Percentiles rank a stretch among this genome's conserved stretches.
Evolutionary conservation across 2,329 filamentous ascomycete genomes (phyloP).

Genomic region (Monosporascus sp.): DNA sequence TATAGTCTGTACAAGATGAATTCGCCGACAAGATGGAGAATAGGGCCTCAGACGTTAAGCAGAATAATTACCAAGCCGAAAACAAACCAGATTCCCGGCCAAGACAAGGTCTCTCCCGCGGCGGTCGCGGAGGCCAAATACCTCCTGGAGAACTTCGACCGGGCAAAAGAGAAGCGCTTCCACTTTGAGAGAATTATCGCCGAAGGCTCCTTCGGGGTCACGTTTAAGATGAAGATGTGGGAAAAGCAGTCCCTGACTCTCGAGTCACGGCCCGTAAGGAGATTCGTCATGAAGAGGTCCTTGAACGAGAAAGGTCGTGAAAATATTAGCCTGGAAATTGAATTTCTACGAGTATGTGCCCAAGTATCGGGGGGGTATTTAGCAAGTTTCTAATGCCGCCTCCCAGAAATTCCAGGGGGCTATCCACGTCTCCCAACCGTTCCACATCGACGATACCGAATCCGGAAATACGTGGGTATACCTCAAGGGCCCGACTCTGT

Average conservation of each 20-base stretch:
- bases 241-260: neutral
- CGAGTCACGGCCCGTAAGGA: neutral
- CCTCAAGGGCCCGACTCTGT: constrained; percentile 5
- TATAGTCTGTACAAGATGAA: neutral
- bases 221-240: constrained; percentile 9
- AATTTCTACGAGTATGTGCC: constrained; percentile 6
- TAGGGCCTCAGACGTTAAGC: neutral
- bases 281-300: constrained; percentile 13
- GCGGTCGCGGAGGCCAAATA: neutral
- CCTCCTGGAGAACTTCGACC: constrained; percentile 3
- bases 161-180: constrained; percentile 4
- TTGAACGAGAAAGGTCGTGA: constrained; percentile 1
- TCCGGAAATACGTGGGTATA: neutral
- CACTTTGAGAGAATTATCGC: constrained; percentile 9
- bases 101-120: neutral
- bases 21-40: neutral
- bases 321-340: constrained; percentile 6
- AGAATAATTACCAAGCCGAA: neutral
- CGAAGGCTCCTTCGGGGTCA: constrained; percentile 11
- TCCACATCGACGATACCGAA: neutral
- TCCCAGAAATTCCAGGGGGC: constrained; percentile 10
- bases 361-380: neutral
- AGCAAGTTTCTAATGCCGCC: neutral
- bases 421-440: constrained; percentile 13
- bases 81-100: neutral